Conservation (phyloP, 2,329 filamentous ascomycete genomes). For the Mariannaea sp. region DNA sequence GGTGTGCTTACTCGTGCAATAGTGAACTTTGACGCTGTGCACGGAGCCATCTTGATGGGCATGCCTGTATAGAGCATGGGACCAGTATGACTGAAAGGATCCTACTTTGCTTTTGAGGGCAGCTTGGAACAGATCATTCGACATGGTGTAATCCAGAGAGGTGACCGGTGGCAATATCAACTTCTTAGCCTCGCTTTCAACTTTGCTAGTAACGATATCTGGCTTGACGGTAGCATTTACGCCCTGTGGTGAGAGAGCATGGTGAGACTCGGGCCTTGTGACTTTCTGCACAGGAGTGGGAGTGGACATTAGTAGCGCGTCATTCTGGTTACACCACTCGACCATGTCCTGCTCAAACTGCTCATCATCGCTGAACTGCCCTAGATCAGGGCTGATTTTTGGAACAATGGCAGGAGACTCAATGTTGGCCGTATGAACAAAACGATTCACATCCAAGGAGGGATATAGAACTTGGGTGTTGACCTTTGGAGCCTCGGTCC, state of each 20-base stretch:
- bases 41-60: slow-evolving; percentile 47
- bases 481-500: slow-evolving; percentile 21
- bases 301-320: slow-evolving; percentile 8
- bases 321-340: slow-evolving; percentile 37
- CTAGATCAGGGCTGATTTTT: slow-evolving; percentile 4
- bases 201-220: background rate
- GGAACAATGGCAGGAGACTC: background rate
- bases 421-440: slow-evolving; percentile 27
- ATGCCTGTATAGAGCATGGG: slow-evolving; percentile 68
- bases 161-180: slow-evolving; percentile 34
- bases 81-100: slow-evolving; percentile 65
- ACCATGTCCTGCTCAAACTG: slow-evolving; percentile 33
- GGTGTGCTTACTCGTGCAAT: slow-evolving; percentile 70
- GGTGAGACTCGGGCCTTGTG: slow-evolving; percentile 11
- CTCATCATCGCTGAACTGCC: slow-evolving; percentile 33
- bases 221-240: slow-evolving; percentile 14
- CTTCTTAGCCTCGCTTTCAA: background rate
- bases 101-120: slow-evolving; percentile 54
- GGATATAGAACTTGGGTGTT: slow-evolving; percentile 34
- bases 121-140: slow-evolving; percentile 39
- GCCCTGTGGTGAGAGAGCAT: background rate
- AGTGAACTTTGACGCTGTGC: slow-evolving; percentile 70
- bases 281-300: slow-evolving; percentile 2
- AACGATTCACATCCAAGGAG: slow-evolving; percentile 34
- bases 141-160: slow-evolving; percentile 39